Evolutionary conservation across 1,284 basidiomycete species (phyloP).

Genomic region (Farysia itapuensis): DNA sequence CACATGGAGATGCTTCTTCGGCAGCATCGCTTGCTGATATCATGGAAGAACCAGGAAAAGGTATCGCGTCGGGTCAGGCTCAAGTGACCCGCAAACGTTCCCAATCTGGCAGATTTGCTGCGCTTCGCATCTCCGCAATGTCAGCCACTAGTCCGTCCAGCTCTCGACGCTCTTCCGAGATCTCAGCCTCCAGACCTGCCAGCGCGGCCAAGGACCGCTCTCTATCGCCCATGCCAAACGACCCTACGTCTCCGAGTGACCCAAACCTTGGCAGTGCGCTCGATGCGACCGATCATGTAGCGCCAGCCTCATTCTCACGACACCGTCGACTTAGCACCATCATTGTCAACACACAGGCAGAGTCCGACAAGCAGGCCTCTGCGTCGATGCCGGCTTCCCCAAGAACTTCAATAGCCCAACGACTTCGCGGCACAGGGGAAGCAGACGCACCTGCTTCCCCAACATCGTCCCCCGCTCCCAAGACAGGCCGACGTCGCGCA

Average conservation of each 20-base stretch:
- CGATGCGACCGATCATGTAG: too few relatives aligned
- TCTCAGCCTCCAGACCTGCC: slow-evolving; percentile 1
- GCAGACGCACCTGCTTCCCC: too few relatives aligned
- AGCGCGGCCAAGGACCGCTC: neutral
- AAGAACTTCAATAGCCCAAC: slow-evolving; percentile 1
- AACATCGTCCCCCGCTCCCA: neutral
- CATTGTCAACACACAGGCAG: slow-evolving; percentile 21
- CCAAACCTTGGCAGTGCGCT: neutral
- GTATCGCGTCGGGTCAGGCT: neutral
- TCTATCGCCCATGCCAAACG: slow-evolving; percentile 20
- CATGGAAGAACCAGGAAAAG: slow-evolving; percentile 16
- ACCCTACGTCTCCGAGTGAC: slow-evolving; percentile 21
- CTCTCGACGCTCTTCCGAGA: slow-evolving; percentile 14
- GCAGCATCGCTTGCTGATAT: slow-evolving; percentile 25
- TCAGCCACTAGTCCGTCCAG: slow-evolving; percentile 4
- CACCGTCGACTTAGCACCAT: slow-evolving; percentile 24
- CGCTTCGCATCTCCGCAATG: slow-evolving; percentile 25
- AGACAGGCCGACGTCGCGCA: slow-evolving; percentile 13
- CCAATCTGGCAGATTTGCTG: slow-evolving; percentile 34
- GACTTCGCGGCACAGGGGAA: too few relatives aligned
- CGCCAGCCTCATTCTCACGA: slow-evolving; percentile 20
- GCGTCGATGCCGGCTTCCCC: slow-evolving; percentile 9
- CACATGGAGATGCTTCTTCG: neutral
- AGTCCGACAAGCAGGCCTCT: too few relatives aligned
- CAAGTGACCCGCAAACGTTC: slow-evolving; percentile 10